phyloP scores from a whole-genome alignment of 148 eudicot species.

The Rheum nobile region DNA sequence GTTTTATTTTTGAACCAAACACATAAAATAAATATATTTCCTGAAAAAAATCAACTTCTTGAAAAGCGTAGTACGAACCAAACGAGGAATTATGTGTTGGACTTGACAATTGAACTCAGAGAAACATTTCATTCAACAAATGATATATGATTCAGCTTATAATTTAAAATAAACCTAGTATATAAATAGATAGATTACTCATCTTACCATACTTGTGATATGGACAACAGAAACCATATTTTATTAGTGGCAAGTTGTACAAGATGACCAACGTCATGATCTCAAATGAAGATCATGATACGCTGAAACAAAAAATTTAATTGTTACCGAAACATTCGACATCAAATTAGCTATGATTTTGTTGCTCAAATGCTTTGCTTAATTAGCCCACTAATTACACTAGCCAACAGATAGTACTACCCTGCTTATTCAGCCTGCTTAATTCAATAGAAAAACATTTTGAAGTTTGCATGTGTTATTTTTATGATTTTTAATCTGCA shows the following conservation, averaged over 20 bases:
- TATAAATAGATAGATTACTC: no score
- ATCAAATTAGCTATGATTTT: background rate
- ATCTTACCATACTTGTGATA: no score
- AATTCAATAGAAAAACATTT: background rate
- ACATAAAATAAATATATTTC: no score
- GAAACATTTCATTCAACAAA: no score
- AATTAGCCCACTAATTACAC: background rate
- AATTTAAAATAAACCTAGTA: no score
- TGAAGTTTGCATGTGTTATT: background rate
- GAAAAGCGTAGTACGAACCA: no score
- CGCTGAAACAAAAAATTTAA: background rate
- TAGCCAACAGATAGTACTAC: background rate
- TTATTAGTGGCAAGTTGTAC: background rate
- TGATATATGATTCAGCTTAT: no score
- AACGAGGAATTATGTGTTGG: no score
- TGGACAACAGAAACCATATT: no score
- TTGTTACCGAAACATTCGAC: background rate
- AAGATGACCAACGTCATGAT: background rate
- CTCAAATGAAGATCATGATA: background rate
- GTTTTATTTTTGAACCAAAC: no score
- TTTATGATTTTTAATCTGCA: background rate
- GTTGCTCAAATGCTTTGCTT: background rate
- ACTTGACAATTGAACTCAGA: no score
- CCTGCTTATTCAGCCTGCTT: background rate
- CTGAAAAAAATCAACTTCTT: no score